phyloP scores from a whole-genome alignment of 2,329 filamentous ascomycete genomes.

The Calonectria pseudoturangicola region DNA sequence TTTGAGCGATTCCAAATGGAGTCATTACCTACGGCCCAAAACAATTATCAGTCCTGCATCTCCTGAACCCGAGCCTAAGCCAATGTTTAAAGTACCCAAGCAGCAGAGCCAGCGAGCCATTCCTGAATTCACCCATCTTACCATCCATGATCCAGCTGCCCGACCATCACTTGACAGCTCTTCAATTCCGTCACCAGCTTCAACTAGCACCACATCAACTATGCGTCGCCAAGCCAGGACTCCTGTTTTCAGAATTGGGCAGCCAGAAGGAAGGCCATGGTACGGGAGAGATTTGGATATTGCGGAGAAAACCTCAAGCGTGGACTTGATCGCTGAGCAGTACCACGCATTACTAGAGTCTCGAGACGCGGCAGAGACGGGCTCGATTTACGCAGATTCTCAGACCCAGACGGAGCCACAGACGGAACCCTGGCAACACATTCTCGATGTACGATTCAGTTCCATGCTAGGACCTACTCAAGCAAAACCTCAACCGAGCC shows the following conservation, averaged over 20 bases:
- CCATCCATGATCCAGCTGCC: slow-evolving; percentile 44
- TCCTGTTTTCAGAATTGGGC: slow-evolving; percentile 69
- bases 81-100: slow-evolving; percentile 44
- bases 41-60: slow-evolving; percentile 46
- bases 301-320: slow-evolving; percentile 62
- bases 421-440: slow-evolving; percentile 36
- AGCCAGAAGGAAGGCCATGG: slow-evolving; percentile 63
- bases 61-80: slow-evolving; percentile 39
- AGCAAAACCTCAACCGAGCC: slow-evolving; percentile 42
- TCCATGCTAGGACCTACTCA: slow-evolving; percentile 37
- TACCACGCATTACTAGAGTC: slow-evolving; percentile 68
- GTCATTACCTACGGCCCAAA: slow-evolving; percentile 53
- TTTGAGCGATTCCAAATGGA: slow-evolving; percentile 56
- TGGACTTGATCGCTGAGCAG: slow-evolving; percentile 70
- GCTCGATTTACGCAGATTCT: slow-evolving; percentile 55
- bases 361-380: slow-evolving; percentile 59
- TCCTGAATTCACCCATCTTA: slow-evolving; percentile 54
- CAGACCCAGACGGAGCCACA: slow-evolving; percentile 34
- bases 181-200: slow-evolving; percentile 60
- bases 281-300: slow-evolving; percentile 49
- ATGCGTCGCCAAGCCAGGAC: slow-evolving; percentile 71
- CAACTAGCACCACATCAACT: slow-evolving; percentile 54
- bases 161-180: slow-evolving; percentile 54
- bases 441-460: slow-evolving; percentile 45
- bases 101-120: slow-evolving; percentile 48